Evolutionary conservation across 2,329 filamentous ascomycete species (phyloP).

Genomic region (Pseudogymnoascus sp.): DNA sequence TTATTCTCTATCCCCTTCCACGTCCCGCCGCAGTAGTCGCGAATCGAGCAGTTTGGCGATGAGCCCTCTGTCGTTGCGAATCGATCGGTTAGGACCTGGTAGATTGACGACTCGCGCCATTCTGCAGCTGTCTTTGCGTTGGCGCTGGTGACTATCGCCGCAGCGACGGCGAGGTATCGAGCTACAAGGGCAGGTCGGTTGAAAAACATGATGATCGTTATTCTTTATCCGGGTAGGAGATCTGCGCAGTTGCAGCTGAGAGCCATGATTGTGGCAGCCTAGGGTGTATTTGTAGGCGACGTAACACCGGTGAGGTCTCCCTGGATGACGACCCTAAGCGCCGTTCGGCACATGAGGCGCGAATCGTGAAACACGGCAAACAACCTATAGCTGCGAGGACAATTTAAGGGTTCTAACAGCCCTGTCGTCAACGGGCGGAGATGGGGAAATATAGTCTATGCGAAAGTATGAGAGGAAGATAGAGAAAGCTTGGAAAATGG

Average conservation of each 20-base stretch:
- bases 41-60: conserved; percentile 9
- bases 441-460: background rate
- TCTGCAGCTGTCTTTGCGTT: conserved; percentile 9
- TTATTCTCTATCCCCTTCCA: conserved; percentile 42
- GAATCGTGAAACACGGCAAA: background rate
- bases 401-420: background rate
- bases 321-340: background rate
- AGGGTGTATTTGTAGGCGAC: background rate
- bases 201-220: background rate
- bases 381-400: background rate
- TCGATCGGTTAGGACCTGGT: conserved; percentile 38
- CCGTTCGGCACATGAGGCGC: background rate
- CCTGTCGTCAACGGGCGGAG: background rate
- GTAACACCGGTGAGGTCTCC: background rate
- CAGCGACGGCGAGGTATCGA: background rate
- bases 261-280: background rate
- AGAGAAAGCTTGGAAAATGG: background rate
- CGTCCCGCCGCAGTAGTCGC: conserved; percentile 42
- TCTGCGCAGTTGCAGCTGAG: background rate
- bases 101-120: conserved; percentile 35
- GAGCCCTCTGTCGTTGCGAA: conserved; percentile 33
- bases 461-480: background rate
- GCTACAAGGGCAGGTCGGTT: background rate
- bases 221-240: background rate
- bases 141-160: background rate